Evolutionary conservation across 768 basidiomycete species (phyloP).

Genomic region (Vishniacozyma victoriae): DNA sequence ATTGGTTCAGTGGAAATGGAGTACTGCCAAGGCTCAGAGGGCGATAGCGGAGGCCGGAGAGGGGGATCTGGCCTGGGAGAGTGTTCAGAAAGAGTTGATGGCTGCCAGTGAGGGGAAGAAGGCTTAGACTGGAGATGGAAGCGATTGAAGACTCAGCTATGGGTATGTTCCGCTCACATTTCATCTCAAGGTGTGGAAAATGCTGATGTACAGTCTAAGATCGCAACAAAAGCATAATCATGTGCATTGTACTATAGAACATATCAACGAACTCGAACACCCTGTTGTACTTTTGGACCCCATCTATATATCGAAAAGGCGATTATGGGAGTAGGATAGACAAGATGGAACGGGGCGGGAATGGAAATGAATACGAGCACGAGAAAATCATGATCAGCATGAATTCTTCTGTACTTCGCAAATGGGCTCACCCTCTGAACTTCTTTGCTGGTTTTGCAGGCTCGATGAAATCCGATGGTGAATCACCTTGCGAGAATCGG

Average conservation of each 20-base stretch:
- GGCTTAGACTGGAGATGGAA: not conserved
- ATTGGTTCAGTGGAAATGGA: slow-evolving; percentile 42
- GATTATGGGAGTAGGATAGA: not conserved
- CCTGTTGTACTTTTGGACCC: slow-evolving; percentile 39
- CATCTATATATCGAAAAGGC: slow-evolving; percentile 14
- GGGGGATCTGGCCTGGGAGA: slow-evolving; percentile 34
- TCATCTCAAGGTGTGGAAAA: too few relatives aligned
- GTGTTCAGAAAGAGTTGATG: slow-evolving; percentile 36
- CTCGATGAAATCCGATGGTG: slow-evolving; percentile 19
- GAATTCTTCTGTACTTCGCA: too few relatives aligned
- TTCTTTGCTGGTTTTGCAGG: slow-evolving; percentile 32
- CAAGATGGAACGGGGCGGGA: not conserved
- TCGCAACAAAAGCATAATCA: too few relatives aligned
- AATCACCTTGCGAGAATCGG: slow-evolving; percentile 25
- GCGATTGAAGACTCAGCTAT: too few relatives aligned
- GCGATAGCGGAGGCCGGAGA: slow-evolving; percentile 4
- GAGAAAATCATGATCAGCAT: slow-evolving; percentile 3
- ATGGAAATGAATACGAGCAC: not conserved
- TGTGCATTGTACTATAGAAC: too few relatives aligned
- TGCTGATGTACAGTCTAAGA: too few relatives aligned
- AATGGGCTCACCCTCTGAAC: slow-evolving; percentile 35
- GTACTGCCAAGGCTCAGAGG: slow-evolving; percentile 7
- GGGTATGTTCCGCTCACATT: too few relatives aligned
- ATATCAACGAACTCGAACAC: slow-evolving; percentile 20
- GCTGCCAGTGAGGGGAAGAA: slow-evolving; percentile 6